Evolutionary conservation across 805 yeast genomes (phyloP), one percentile per base, ranked within the genome.

Genomic region (Komagataella mondaviorum): DNA sequence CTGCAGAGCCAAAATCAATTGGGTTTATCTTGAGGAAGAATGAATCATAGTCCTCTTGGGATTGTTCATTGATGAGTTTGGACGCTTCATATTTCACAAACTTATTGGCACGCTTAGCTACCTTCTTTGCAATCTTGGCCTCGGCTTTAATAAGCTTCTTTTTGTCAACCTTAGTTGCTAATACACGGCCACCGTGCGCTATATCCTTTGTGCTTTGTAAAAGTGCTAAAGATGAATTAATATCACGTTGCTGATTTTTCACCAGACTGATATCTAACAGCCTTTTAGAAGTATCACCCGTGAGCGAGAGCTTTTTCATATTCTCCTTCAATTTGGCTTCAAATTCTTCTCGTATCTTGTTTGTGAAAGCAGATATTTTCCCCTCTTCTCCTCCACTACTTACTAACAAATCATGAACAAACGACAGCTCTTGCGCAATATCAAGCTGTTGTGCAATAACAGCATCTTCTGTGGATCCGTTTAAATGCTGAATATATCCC

Each of bases 61-160:
- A 73, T 53, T 70, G 69, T 46, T 79, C 86, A 55, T 77, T 75
- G 55, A 93, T 74, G 58, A 93, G 75, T 69, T 86, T 89, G 46
- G 97, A 89, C n/a, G 96, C 96, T 68, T 93, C 96, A 64, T 88
- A 88, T 62, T 88, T 64, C 58, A 88, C 96, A 63, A 86, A 85
- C 63, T 83, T 80, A 65, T 87, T 87, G 48, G 70, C 70, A 58
- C 89, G 77, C 72, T 91, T 91, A 45, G 96, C 97, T 55, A 93
- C 91, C 71, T 93, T 93, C 63, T 95, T 91, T 20, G 96, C 97
- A 64, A 93, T 90, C 73, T 93, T 93, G 61, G 89, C 81, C 72
- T 93, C 99, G 53, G 96, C 99, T 68, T 91, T 93, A 64, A 90
- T 96, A 60, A 93, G 80, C 68, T 93, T 93, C 81, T 89, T 90